These are phyloP conservation scores for Halteria grandinella DNA, from an alignment of 73 alveolate species.

Conservation along the genomic window DNA sequence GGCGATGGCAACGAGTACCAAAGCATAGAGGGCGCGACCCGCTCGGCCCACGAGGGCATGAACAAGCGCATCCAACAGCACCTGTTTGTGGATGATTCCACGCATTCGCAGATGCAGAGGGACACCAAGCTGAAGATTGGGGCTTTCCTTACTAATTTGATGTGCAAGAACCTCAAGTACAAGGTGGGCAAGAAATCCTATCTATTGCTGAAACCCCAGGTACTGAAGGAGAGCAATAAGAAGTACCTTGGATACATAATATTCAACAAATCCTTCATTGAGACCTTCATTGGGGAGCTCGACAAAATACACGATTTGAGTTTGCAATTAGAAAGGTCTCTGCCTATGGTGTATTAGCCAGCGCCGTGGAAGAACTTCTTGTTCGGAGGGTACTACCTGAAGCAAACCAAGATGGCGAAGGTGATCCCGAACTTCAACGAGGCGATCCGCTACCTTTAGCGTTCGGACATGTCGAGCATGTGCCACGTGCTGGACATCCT, in stretches of 20 bases:
- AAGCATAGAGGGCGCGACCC: too few relatives aligned
- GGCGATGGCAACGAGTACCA: too few relatives aligned
- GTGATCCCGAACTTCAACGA: constrained; percentile 71
- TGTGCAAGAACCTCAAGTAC: constrained; percentile 72
- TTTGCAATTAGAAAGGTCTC: constrained; percentile 79
- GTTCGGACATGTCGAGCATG: constrained; percentile 67
- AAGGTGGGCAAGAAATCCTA: constrained; percentile 64
- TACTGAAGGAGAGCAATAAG: constrained; percentile 53
- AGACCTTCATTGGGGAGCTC: constrained; percentile 67
- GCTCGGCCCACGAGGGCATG: too few relatives aligned
- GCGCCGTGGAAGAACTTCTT: constrained; percentile 84
- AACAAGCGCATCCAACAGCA: constrained; percentile 47
- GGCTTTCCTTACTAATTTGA: constrained; percentile 64
- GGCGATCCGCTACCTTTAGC: constrained; percentile 62
- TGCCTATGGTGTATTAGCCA: constrained; percentile 92
- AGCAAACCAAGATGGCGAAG: constrained; percentile 78
- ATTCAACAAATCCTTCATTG: constrained; percentile 67
- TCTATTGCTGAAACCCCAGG: constrained; percentile 70
- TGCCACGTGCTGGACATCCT: constrained; percentile 74
- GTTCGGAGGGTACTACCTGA: constrained; percentile 88
- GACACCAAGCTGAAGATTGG: constrained; percentile 54
- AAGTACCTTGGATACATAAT: constrained; percentile 63
- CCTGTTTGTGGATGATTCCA: constrained; percentile 46
- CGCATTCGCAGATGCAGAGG: constrained; percentile 18
- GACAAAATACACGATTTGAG: constrained; percentile 68